Base-by-base conservation (phyloP, 2,329 filamentous ascomycete species). In the Atkinsonella texensis region DNA sequence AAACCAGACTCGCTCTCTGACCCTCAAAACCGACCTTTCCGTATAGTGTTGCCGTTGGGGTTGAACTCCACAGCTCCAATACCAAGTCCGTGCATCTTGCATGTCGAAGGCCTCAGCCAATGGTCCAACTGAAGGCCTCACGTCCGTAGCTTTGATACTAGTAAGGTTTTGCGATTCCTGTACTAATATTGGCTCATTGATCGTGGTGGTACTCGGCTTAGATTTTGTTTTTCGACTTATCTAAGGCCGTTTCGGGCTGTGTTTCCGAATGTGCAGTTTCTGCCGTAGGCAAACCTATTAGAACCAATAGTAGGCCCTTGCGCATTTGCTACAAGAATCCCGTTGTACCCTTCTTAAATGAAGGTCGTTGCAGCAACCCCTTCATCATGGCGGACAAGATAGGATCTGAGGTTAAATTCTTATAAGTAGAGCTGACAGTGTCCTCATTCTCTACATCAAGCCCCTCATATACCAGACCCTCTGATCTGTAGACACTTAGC, bases 81-180 rank as follows among this genome's bases (percentile, higher is more conserved):
- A 11, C 57, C 60, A 17, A 77, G 67, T 4, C 69, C 61, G 54
- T 77, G 74, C 59, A 74, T 57, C 0, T 68, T 1, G 65, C 71
- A n/a, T 62, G 61, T 6, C 58, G 56, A 54, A 77, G 77, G 0
- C 69, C 69, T 67, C 73, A 76, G 23, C 71, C 65, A 3, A 75
- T 55, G 0, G 60, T 67, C 73, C 73, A 78, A 28, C 63, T 61
- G 44, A 77, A 70, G 1, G 71, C 69, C 55, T 76, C 74, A 7
- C 56, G 58, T 1, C 74, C 74, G 50, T 76, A 76, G 0, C 74
- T 72, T 18, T 64, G 55, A 0, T 63, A 61, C 50, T 73, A 68
- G 49, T 67, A 66, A 0, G 52, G 8, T 0, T 60, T 56, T 2
- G 65, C 55, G 5, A 75, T 62, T 0, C 60, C 57, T n/a, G 75